Base-by-base conservation (phyloP, 306 rosid species). In the Cicer judaicum region DNA sequence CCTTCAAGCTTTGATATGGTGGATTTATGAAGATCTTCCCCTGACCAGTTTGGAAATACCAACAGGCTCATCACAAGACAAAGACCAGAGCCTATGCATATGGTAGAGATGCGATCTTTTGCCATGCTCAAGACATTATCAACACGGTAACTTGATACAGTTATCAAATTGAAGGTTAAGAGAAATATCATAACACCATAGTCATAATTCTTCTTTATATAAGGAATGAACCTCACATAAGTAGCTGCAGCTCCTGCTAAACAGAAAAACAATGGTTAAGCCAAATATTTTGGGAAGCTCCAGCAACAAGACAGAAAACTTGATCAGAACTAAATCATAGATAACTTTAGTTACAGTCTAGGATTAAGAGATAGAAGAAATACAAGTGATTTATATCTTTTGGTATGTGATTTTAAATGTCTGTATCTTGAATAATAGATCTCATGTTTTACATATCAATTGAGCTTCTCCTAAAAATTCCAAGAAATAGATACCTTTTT, bases 41-140 rank as follows among this genome's bases (percentile, higher is more conserved):
- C 98, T 7, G 98, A 91, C 97, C 97, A 94, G 41, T 89, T 91
- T 61, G 98, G 98, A 82, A 89, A 91, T 40, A 91, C 72, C 49
- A 94, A 44, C 12, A 91, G 75, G 79, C 86, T 88, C 91, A 91
- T 90, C 10, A 91, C 12, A 13, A 94, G 91, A 74, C 98, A 94
- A 11, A 91, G 62, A 7, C 77, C 94, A 73, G 90, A 86, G 8
- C 98, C 98, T 36, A 94, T 86, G 78, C 87, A 96, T 41, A 94
- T 91, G 78, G 93, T 91, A 68, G 75, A 81, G 73, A 91, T 61
- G 10, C 98, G 89, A 10, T 91, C 89, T 60, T 84, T 91, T 5
- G 92, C 93, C 29, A 94, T 85, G 81, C 57, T 75, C 85, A 90
- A 56, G 55, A 90, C 89, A 78, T 82, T 47, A 40, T 88, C 78